Evolutionary conservation across 2,329 filamentous ascomycete species (phyloP).

Genomic region (Trichoderma koningiopsis): DNA sequence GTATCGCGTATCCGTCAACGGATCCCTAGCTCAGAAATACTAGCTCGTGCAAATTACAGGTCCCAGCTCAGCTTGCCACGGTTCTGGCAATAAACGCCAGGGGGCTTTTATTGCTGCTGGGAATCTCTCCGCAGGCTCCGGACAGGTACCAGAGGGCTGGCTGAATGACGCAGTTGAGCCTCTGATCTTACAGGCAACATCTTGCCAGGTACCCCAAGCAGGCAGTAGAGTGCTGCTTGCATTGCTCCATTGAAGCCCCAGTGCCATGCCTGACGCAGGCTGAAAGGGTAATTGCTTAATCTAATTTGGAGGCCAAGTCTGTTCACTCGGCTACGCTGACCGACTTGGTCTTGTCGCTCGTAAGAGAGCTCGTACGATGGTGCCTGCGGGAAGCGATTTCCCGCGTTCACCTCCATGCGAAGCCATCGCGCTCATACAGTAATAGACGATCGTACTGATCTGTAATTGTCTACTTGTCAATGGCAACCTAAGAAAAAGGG

Average conservation of each 20-base stretch:
- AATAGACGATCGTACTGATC: background rate
- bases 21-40: slow-evolving; percentile 18
- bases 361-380: slow-evolving; percentile 4
- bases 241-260: background rate
- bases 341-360: background rate
- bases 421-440: background rate
- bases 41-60: slow-evolving; percentile 12
- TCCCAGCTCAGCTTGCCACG: slow-evolving; percentile 10
- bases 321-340: background rate
- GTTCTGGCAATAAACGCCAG: background rate
- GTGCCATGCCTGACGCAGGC: background rate
- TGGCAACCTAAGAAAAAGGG: background rate
- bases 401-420: background rate
- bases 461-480: background rate
- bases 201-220: background rate
- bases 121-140: background rate
- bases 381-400: background rate
- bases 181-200: background rate
- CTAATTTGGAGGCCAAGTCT: background rate
- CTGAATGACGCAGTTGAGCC: background rate
- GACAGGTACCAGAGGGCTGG: background rate
- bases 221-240: background rate
- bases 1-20: slow-evolving; percentile 12
- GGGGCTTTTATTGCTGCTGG: background rate
- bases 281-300: background rate